phyloP scores from a whole-genome alignment of 768 basidiomycete species.

The Fistulinella prunicolor region DNA sequence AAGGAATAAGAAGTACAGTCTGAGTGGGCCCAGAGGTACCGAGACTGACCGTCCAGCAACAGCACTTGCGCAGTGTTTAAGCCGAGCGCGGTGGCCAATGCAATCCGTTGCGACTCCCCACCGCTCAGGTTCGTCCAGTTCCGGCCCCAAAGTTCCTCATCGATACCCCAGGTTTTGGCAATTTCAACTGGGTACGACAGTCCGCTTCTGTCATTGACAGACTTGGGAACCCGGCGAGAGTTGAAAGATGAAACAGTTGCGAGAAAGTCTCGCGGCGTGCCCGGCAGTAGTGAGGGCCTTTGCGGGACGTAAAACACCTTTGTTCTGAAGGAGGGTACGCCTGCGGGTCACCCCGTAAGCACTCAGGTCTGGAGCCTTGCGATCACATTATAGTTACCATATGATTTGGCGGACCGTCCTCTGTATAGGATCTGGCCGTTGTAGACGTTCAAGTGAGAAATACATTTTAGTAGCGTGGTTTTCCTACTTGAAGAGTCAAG shows the following conservation, averaged over 20 bases:
- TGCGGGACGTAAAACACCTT: conserved; percentile 86
- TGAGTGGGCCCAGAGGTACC: background rate
- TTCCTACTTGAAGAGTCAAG: conserved; percentile 38
- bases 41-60: conserved; percentile 67
- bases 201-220: conserved; percentile 23
- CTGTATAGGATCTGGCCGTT: conserved; percentile 59
- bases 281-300: conserved; percentile 80
- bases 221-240: conserved; percentile 35
- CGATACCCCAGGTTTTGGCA: conserved; percentile 64
- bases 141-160: conserved; percentile 69
- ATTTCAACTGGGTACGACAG: conserved; percentile 48
- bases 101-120: conserved; percentile 84
- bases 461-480: conserved; percentile 79
- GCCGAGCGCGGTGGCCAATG: conserved; percentile 71
- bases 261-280: conserved; percentile 75
- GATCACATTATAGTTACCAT: conserved; percentile 35
- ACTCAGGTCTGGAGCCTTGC: background rate
- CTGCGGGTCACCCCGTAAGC: conserved; percentile 35
- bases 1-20: background rate
- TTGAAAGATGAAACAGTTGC: conserved; percentile 50
- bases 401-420: conserved; percentile 62
- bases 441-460: conserved; percentile 76
- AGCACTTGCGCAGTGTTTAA: conserved; percentile 75
- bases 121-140: conserved; percentile 81
- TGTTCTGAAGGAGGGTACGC: conserved; percentile 75